Conservation (phyloP, 1,139 yeast genomes). For the Wickerhamiella infanticola region DNA sequence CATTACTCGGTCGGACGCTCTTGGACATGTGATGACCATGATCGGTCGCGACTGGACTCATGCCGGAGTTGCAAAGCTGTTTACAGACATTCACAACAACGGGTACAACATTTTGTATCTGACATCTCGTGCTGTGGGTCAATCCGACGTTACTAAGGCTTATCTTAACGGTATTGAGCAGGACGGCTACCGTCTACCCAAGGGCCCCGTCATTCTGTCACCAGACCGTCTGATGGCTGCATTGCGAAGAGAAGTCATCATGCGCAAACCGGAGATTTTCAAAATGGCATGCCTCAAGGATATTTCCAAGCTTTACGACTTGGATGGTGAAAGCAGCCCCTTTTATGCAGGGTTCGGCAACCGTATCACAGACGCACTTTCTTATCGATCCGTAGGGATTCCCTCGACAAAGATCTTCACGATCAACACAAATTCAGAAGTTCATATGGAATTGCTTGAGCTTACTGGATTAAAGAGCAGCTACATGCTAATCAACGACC, state of each 20-base stretch:
- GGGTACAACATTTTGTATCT: conserved; percentile 89
- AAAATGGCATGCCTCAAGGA: conserved; percentile 95
- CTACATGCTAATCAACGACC: conserved; percentile 77
- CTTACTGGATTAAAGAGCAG: conserved; percentile 85
- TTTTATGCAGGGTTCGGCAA: conserved; percentile 98
- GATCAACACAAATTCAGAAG: conserved; percentile 92
- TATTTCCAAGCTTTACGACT: conserved; percentile 43
- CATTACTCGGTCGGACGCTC: conserved; percentile 91
- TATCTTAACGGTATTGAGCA: conserved; percentile 70
- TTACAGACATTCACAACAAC: conserved; percentile 67
- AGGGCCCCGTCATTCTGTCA: conserved; percentile 87
- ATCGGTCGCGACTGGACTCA: conserved; percentile 98
- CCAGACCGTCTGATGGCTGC: conserved; percentile 98
- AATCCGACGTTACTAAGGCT: conserved; percentile 82
- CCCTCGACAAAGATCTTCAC: conserved; percentile 94
- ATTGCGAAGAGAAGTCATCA: conserved; percentile 71
- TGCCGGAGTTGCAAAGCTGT: conserved; percentile 82
- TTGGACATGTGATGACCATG: conserved; percentile 90
- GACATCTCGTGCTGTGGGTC: conserved; percentile 92
- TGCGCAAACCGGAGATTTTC: conserved; percentile 92
- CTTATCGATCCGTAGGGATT: conserved; percentile 85
- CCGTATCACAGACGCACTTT: conserved; percentile 89
- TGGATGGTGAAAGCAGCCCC: conserved; percentile 36
- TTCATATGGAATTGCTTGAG: conserved; percentile 90
- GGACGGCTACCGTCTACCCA: conserved; percentile 56